Conservation (phyloP, 164 flowering plant genomes). For the grape (Vitis vinifera) region DNA sequence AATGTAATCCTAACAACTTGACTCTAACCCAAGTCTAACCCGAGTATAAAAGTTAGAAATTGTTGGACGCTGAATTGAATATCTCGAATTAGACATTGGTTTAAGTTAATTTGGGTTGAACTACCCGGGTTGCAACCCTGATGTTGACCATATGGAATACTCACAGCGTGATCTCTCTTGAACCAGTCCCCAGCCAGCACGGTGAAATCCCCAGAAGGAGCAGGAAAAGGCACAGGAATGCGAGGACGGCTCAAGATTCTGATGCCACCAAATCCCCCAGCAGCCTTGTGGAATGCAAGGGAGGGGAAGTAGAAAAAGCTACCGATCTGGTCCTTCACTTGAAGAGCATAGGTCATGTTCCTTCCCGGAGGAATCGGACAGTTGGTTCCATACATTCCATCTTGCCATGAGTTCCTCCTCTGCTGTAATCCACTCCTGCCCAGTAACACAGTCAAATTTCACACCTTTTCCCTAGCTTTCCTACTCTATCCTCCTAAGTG, state of each 20-base stretch:
- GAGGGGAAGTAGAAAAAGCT: slow-evolving; percentile 90
- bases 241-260: slow-evolving; percentile 73
- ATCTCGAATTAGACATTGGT: too few species aligned
- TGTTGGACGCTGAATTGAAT: neutral
- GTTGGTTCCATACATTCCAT: slow-evolving; percentile 82
- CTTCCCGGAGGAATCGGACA: slow-evolving; percentile 92
- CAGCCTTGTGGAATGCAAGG: slow-evolving; percentile 80
- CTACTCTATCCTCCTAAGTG: too few species aligned
- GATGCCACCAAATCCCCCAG: slow-evolving; percentile 86
- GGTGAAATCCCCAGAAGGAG: slow-evolving; percentile 76
- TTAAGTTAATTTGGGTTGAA: too few species aligned
- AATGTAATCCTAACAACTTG: too few species aligned
- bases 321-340: slow-evolving; percentile 94
- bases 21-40: too few species aligned
- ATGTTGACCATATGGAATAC: slow-evolving; percentile 1
- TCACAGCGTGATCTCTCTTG: slow-evolving; percentile 70
- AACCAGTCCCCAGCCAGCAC: slow-evolving; percentile 92
- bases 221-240: slow-evolving; percentile 91
- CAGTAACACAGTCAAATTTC: neutral
- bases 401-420: slow-evolving; percentile 95
- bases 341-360: slow-evolving; percentile 86
- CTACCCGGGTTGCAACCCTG: too few species aligned
- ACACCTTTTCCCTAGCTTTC: too few species aligned
- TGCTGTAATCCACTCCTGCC: slow-evolving; percentile 94
- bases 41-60: neutral